Conservation (phyloP, 1,284 basidiomycete species). For the Trichosporon sp. region DNA sequence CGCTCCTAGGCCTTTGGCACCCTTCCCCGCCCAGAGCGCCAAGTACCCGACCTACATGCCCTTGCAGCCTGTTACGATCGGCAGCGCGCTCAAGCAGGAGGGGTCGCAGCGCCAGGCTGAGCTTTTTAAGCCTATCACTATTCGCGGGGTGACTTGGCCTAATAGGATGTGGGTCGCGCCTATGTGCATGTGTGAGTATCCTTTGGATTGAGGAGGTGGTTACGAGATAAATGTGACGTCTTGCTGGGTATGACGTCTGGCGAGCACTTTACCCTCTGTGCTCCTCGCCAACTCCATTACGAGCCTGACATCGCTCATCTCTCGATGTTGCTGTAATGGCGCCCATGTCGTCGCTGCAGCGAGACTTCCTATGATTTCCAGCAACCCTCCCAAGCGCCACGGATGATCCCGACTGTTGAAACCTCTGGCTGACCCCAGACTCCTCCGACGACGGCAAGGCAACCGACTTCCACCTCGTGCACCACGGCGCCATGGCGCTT, state of each 20-base stretch:
- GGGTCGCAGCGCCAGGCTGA: conserved; percentile 49
- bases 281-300: no score
- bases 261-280: no score
- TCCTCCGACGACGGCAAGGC: conserved; percentile 64
- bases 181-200: conserved; percentile 57
- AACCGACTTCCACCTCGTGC: conserved; percentile 74
- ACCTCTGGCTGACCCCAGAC: conserved; percentile 49
- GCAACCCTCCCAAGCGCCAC: no score
- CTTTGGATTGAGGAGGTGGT: no score
- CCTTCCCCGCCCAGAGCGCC: conserved; percentile 8
- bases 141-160: conserved; percentile 62
- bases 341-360: no score
- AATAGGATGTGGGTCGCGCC: conserved; percentile 57
- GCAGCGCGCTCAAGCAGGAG: conserved; percentile 42
- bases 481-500: conserved; percentile 55
- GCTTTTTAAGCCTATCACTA: conserved; percentile 63
- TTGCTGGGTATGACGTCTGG: no score
- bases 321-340: no score
- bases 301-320: no score
- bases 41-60: conserved; percentile 40
- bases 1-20: conserved; percentile 5
- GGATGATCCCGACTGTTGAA: no score
- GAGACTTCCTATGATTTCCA: no score
- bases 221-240: no score
- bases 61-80: conserved; percentile 59